A percentile compares a stretch with the other conserved stretches of the same genome.
Evolutionary conservation across 768 basidiomycete species (phyloP).

Genomic region (Podaxis pistillaris): DNA sequence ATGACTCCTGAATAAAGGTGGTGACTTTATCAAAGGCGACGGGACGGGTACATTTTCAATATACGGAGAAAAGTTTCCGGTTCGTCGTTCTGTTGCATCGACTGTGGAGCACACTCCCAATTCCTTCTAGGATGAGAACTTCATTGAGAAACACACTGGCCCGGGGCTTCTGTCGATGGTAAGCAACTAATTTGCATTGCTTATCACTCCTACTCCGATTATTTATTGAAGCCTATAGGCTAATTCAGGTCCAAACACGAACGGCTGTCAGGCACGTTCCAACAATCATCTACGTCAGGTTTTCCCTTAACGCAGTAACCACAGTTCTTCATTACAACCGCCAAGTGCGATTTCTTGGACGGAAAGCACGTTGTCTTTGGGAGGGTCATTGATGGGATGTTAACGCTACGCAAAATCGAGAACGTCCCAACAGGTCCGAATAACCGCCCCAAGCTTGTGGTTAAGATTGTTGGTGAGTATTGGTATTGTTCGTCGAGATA

Average conservation of each 20-base stretch:
- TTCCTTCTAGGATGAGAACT: conserved; percentile 82
- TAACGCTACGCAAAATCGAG: conserved; percentile 95
- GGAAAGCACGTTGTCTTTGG: conserved; percentile 95
- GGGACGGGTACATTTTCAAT: conserved; percentile 98
- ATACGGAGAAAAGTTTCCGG: conserved; percentile 92
- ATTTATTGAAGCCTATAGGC: conserved; percentile 48
- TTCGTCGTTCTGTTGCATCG: conserved; percentile 31
- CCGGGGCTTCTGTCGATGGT: conserved; percentile 94
- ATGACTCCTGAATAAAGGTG: conserved; percentile 46
- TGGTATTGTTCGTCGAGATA: no score
- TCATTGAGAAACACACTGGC: conserved; percentile 81
- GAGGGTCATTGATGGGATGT: conserved; percentile 87
- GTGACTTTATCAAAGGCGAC: conserved; percentile 93
- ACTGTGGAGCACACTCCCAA: neutral
- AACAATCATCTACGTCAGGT: neutral
- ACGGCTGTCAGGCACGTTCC: conserved; percentile 75
- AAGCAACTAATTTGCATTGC: conserved; percentile 11
- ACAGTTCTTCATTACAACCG: conserved; percentile 96
- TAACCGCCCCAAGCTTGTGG: conserved; percentile 84
- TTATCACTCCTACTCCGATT: neutral
- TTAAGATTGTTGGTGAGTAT: conserved; percentile 71
- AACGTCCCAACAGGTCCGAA: conserved; percentile 91
- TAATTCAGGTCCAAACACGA: conserved; percentile 92
- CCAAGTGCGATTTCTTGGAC: conserved; percentile 93
- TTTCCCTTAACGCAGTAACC: neutral